Evolutionary conservation across 2,329 filamentous ascomycete species (phyloP).

Genomic region (Geosmithia flava): DNA sequence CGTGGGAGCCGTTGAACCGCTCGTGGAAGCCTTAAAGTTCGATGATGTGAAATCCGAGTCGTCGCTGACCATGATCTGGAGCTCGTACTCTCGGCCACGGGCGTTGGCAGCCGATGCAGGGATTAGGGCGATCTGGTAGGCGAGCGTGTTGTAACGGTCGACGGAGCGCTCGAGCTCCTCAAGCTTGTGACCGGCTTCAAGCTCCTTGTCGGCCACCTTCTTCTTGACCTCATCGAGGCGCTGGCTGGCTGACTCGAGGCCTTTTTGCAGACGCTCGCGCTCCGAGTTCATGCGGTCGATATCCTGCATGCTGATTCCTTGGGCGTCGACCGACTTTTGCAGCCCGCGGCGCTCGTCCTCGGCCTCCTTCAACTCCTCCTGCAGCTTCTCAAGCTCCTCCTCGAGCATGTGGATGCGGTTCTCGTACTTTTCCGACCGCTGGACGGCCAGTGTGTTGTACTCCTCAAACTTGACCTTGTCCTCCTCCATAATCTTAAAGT

Average conservation of each 20-base stretch:
- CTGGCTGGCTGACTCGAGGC: constrained; percentile 62
- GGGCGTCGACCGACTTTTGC: constrained; percentile 78
- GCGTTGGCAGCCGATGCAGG: constrained; percentile 76
- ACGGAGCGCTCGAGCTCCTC: constrained; percentile 88
- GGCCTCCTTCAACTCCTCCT: constrained; percentile 61
- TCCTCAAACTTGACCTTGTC: constrained; percentile 92
- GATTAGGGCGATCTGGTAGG: constrained; percentile 87
- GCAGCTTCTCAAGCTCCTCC: constrained; percentile 71
- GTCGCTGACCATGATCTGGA: constrained; percentile 70
- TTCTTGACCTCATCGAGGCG: constrained; percentile 78
- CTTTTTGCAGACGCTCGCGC: constrained; percentile 82
- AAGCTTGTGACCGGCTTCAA: constrained; percentile 73
- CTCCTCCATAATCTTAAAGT: constrained; percentile 88
- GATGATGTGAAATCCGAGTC: constrained; percentile 64
- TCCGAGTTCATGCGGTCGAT: constrained; percentile 98
- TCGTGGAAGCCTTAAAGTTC: constrained; percentile 31
- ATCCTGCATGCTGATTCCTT: constrained; percentile 93
- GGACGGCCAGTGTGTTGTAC: constrained; percentile 76
- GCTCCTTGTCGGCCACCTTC: constrained; percentile 72
- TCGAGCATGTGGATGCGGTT: constrained; percentile 70
- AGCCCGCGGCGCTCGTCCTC: constrained; percentile 72
- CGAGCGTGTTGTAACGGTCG: constrained; percentile 85
- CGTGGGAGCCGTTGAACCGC: constrained; percentile 24
- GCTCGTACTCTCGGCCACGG: constrained; percentile 73
- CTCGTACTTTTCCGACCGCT: constrained; percentile 82